These are phyloP conservation scores for Hevea brasiliensis DNA, from an alignment of 345 rosid genomes.

Conservation along the genomic window DNA sequence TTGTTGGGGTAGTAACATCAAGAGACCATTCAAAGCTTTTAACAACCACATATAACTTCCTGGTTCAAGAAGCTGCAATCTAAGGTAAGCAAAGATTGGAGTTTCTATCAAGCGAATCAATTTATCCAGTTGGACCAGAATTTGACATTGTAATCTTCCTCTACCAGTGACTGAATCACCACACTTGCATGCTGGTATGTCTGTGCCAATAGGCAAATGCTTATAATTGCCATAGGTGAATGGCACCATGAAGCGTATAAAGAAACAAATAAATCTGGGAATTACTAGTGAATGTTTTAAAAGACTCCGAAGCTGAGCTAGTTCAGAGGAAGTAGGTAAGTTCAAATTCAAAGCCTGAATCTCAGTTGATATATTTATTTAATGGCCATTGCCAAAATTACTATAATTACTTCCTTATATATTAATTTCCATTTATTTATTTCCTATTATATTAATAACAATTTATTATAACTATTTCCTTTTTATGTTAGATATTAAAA, in stretches of 20 bases:
- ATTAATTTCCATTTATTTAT: no score
- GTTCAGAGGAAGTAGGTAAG: slow-evolving; percentile 95
- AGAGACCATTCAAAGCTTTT: slow-evolving; percentile 90
- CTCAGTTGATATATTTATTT: no score
- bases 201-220: slow-evolving; percentile 97
- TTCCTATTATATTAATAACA: no score
- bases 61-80: slow-evolving; percentile 98
- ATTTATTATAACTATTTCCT: no score
- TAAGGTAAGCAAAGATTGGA: slow-evolving; percentile 94
- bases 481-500: no score
- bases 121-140: slow-evolving; percentile 98
- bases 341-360: slow-evolving; percentile 95
- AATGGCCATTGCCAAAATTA: no score
- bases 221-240: slow-evolving; percentile 98
- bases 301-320: slow-evolving; percentile 73
- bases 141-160: slow-evolving; percentile 91
- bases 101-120: slow-evolving; percentile 93
- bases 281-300: slow-evolving; percentile 78
- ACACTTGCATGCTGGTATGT: slow-evolving; percentile 90
- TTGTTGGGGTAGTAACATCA: slow-evolving; percentile 99
- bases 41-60: slow-evolving; percentile 83
- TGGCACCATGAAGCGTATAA: slow-evolving; percentile 98
- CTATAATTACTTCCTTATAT: no score
- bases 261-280: slow-evolving; percentile 67
- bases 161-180: slow-evolving; percentile 88